phyloP scores from a whole-genome alignment of 306 rosid species.

The Quercus mongolica region DNA sequence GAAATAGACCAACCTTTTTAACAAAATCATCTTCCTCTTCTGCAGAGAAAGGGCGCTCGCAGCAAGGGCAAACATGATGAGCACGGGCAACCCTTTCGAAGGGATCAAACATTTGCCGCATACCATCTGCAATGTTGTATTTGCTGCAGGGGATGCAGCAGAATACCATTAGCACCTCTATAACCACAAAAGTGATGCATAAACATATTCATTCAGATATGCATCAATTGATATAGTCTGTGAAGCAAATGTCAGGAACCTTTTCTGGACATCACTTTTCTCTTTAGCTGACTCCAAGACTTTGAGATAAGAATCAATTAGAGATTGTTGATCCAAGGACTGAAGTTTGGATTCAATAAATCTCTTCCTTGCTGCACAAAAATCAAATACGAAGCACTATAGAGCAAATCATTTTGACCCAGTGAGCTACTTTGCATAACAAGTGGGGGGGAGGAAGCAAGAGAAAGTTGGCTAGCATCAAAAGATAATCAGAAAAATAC shows the following conservation, averaged over 20 bases:
- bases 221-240: constrained; percentile 10
- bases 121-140: constrained; percentile 84
- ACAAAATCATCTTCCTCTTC: constrained; percentile 97
- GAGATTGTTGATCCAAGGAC: constrained; percentile 63
- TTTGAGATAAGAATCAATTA: constrained; percentile 58
- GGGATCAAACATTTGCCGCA: constrained; percentile 95
- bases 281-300: constrained; percentile 74
- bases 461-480: constrained; percentile 3
- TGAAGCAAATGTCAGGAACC: constrained; percentile 39
- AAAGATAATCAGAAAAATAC: background rate
- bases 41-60: constrained; percentile 84
- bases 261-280: constrained; percentile 71
- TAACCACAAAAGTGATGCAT: background rate
- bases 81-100: constrained; percentile 94
- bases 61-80: constrained; percentile 88
- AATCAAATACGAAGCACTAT: constrained; percentile 4
- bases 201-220: constrained; percentile 6
- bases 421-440: constrained; percentile 2
- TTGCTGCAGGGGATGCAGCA: constrained; percentile 59
- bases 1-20: constrained; percentile 64
- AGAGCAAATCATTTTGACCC: constrained; percentile 5
- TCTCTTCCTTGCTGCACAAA: constrained; percentile 78
- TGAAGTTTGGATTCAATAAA: constrained; percentile 72
- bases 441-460: background rate
- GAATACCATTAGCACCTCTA: constrained; percentile 31